These are phyloP conservation scores for Paraphaeosphaeria sporulosa DNA, from an alignment of 2,329 filamentous ascomycete species.

Conservation along the genomic window DNA sequence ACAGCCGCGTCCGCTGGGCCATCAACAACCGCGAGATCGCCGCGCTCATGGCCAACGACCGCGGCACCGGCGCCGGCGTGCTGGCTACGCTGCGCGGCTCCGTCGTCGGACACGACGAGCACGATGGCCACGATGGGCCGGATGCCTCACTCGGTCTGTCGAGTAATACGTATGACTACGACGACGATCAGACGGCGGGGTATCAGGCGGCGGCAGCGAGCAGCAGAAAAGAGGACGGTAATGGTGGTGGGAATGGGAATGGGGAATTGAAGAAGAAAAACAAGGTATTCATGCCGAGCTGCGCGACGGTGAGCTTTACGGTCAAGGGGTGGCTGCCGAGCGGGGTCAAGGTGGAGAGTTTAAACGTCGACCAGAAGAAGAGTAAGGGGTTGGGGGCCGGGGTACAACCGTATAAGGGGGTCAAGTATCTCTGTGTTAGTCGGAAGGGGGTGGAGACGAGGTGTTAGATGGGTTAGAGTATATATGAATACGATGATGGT, in stretches of 20 bases:
- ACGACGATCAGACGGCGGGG: slow-evolving; percentile 32
- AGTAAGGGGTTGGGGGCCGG: slow-evolving; percentile 86
- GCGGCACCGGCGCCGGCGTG: slow-evolving; percentile 62
- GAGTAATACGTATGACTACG: slow-evolving; percentile 40
- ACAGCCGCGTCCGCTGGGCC: slow-evolving; percentile 80
- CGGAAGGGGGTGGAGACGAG: slow-evolving; percentile 60
- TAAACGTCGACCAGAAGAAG: slow-evolving; percentile 74
- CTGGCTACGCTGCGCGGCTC: slow-evolving; percentile 81
- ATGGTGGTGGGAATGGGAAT: slow-evolving; percentile 40
- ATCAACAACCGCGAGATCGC: slow-evolving; percentile 79
- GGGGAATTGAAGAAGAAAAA: slow-evolving; percentile 59
- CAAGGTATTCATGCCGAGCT: slow-evolving; percentile 57
- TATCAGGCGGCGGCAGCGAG: slow-evolving; percentile 30
- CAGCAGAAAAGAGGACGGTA: slow-evolving; percentile 50
- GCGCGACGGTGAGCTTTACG: slow-evolving; percentile 56
- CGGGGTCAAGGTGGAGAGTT: slow-evolving; percentile 68
- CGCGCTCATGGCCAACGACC: slow-evolving; percentile 43
- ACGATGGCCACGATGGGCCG: slow-evolving; percentile 37
- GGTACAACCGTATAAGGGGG: slow-evolving; percentile 95
- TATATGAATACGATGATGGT: background rate
- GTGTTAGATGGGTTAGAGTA: slow-evolving; percentile 27
- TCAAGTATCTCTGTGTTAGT: slow-evolving; percentile 89
- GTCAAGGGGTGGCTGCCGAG: slow-evolving; percentile 71
- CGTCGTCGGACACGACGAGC: slow-evolving; percentile 69
- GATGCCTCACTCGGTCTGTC: slow-evolving; percentile 26